These are phyloP conservation scores for Mycena venus DNA, from an alignment of 768 basidiomycete species.

Conservation along the genomic window DNA sequence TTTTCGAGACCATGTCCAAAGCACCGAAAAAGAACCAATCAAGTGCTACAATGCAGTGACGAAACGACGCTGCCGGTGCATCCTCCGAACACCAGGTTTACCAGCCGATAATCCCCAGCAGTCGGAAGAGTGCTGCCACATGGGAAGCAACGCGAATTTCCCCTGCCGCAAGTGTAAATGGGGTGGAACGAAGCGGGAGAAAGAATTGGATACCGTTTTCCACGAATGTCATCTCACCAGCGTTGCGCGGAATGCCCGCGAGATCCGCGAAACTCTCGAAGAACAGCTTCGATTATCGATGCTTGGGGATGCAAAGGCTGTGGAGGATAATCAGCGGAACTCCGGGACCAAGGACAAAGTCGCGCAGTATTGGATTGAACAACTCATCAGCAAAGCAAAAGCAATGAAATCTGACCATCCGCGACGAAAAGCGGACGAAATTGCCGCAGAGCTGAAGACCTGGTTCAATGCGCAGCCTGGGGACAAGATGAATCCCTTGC, in stretches of 20 bases:
- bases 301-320: neutral
- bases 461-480: neutral
- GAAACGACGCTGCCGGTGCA: conserved; percentile 1
- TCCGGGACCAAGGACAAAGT: conserved; percentile 17
- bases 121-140: conserved; percentile 32
- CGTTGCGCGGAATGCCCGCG: neutral
- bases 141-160: conserved; percentile 23
- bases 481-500: neutral
- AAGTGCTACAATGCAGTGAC: conserved; percentile 18
- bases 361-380: conserved; percentile 19
- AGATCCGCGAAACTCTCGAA: neutral
- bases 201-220: conserved; percentile 15
- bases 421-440: neutral
- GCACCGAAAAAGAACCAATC: conserved; percentile 17
- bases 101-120: conserved; percentile 39
- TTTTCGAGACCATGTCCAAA: conserved; percentile 16
- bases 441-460: conserved; percentile 34
- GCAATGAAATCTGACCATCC: neutral
- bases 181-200: conserved; percentile 20
- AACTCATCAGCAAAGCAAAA: neutral
- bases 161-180: conserved; percentile 28
- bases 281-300: neutral
- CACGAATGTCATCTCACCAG: conserved; percentile 16
- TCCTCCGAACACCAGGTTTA: conserved; percentile 18
- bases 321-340: neutral